phyloP scores from a whole-genome alignment of 2,329 filamentous ascomycete genomes.

The Incumbomyces lentus region DNA sequence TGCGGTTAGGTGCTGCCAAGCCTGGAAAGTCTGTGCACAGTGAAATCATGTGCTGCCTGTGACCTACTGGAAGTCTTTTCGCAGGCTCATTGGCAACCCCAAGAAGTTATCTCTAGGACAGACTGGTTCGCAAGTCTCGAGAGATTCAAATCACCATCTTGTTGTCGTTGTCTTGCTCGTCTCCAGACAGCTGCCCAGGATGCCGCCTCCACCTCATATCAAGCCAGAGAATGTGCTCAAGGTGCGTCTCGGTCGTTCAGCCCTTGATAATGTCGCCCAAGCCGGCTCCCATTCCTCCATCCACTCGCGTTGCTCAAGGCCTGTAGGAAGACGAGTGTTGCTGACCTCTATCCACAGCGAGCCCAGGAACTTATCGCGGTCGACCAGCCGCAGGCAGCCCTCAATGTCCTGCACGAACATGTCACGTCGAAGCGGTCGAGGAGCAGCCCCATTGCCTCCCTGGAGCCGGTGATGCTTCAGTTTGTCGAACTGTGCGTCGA shows the following conservation, averaged over 20 bases:
- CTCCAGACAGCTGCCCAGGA: constrained; percentile 36
- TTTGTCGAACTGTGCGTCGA: constrained; percentile 95
- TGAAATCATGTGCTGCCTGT: not conserved
- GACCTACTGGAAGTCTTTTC: not conserved
- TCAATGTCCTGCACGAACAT: constrained; percentile 96
- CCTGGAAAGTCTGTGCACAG: too few relatives aligned
- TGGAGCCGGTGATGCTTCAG: constrained; percentile 97
- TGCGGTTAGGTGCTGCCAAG: too few relatives aligned
- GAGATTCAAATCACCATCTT: constrained; percentile 18
- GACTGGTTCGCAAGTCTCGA: constrained; percentile 18
- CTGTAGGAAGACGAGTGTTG: not conserved
- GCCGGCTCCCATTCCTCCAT: too few relatives aligned
- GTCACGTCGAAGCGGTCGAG: constrained; percentile 96
- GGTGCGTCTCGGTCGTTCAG: constrained; percentile 28
- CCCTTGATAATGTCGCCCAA: too few relatives aligned
- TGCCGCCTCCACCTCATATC: constrained; percentile 94
- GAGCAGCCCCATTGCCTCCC: constrained; percentile 88
- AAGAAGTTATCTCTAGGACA: constrained; percentile 19
- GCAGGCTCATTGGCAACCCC: not conserved
- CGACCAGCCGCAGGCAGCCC: constrained; percentile 79
- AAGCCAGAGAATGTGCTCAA: constrained; percentile 99
- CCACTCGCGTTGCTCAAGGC: too few relatives aligned
- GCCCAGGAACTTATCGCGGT: constrained; percentile 98
- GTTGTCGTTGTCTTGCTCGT: constrained; percentile 10
- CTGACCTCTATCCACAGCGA: constrained; percentile 41